A percentile compares a stretch with the other conserved stretches of the same genome.
These are phyloP conservation scores for Diaporthe caulivora DNA, from an alignment of 2,329 filamentous ascomycete species.

Conservation along the genomic window DNA sequence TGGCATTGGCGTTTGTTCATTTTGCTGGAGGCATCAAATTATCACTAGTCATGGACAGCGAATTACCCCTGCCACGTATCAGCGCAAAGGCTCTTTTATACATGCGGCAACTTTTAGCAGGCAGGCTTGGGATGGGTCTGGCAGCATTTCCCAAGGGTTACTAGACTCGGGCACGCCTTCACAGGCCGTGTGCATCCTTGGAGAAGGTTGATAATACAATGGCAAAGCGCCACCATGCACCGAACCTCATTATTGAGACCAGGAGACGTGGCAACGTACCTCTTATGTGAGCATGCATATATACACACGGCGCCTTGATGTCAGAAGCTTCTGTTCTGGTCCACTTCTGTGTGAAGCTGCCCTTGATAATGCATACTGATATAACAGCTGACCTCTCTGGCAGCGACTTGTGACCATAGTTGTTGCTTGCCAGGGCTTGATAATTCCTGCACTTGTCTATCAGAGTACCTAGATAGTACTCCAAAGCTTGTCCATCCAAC, in stretches of 20 bases:
- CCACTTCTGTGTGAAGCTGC: too few relatives aligned
- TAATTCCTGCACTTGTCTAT: too few relatives aligned
- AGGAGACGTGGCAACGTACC: neutral
- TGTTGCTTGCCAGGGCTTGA: too few relatives aligned
- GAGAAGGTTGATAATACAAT: neutral
- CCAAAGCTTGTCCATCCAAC: neutral
- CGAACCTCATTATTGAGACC: neutral
- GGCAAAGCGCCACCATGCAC: neutral
- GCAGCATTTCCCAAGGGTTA: neutral
- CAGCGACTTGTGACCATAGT: too few relatives aligned
- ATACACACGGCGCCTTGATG: neutral
- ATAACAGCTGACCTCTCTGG: too few relatives aligned
- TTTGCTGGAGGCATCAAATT: neutral
- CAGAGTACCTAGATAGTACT: too few relatives aligned
- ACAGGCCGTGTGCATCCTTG: neutral
- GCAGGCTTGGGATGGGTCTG: neutral
- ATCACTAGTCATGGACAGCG: neutral
- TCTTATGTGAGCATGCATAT: neutral
- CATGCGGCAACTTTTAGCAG: neutral
- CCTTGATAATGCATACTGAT: too few relatives aligned
- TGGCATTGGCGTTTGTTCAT: slow-evolving; percentile 11
- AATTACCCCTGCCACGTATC: neutral
- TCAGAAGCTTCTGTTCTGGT: too few relatives aligned
- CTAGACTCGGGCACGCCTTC: slow-evolving; percentile 2
- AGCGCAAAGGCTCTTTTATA: neutral